Evolutionary conservation across 768 basidiomycete genomes (phyloP).

Genomic region (Tulasnella sp.): DNA sequence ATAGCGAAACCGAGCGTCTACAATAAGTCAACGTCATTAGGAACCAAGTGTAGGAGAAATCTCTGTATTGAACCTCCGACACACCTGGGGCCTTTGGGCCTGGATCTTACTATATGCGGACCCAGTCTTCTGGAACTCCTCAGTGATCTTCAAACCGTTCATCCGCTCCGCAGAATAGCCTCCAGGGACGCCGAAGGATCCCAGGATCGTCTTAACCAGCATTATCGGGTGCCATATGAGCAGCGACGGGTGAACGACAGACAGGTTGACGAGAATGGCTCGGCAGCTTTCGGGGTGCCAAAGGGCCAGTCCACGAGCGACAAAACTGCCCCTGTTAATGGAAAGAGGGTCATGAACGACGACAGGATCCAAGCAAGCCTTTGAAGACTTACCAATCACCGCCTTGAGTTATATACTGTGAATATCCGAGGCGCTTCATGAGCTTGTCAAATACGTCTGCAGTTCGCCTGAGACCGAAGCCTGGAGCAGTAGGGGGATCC

Average conservation of each 20-base stretch:
- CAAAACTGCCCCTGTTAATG: not conserved
- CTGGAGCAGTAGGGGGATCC: not conserved
- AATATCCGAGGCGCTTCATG: slow-evolving; percentile 10
- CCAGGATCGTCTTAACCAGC: slow-evolving; percentile 2
- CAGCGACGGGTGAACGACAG: slow-evolving; percentile 1
- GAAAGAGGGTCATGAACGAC: not conserved
- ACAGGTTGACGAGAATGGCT: slow-evolving; percentile 4
- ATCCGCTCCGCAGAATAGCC: slow-evolving; percentile 1
- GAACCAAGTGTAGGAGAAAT: too few relatives aligned
- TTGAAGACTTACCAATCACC: not conserved
- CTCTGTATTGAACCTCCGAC: not conserved
- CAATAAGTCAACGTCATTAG: not conserved
- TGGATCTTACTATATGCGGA: slow-evolving; percentile 1
- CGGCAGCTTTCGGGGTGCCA: slow-evolving; percentile 9
- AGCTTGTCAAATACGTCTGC: slow-evolving; percentile 13
- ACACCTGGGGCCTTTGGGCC: slow-evolving; percentile 4
- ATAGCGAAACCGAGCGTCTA: slow-evolving; percentile 12
- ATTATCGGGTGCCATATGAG: slow-evolving; percentile 1
- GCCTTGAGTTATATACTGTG: slow-evolving; percentile 11
- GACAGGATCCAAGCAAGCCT: not conserved
- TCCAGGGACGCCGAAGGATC: slow-evolving; percentile 7
- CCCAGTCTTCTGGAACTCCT: not conserved
- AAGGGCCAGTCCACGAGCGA: slow-evolving; percentile 8
- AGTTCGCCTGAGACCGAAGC: slow-evolving; percentile 1
- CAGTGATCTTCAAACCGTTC: not conserved